phyloP scores from a whole-genome alignment of 2,329 filamentous ascomycete genomes.

The Penicillium sp. region DNA sequence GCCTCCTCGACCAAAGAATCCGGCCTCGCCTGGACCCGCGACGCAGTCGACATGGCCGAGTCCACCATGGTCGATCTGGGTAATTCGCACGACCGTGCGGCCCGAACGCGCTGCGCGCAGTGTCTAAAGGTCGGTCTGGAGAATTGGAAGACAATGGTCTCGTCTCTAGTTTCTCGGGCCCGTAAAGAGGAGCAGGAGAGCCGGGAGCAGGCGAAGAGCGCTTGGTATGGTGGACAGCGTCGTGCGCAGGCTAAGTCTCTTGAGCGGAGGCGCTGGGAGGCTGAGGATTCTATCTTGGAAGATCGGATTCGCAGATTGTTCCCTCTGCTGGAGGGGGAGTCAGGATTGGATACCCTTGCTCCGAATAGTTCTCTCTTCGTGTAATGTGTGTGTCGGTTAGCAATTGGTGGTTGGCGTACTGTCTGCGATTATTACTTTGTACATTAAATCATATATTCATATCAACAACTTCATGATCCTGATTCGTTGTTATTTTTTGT shows the following conservation, averaged over 20 bases:
- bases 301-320: conserved; percentile 35
- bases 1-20: conserved; percentile 65
- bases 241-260: conserved; percentile 29
- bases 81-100: conserved; percentile 34
- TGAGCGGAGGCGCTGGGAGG: conserved; percentile 41
- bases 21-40: conserved; percentile 85
- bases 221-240: conserved; percentile 38
- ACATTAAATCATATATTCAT: neutral
- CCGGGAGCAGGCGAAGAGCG: conserved; percentile 31
- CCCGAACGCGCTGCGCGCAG: conserved; percentile 67
- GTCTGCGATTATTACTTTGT: neutral
- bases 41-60: conserved; percentile 80
- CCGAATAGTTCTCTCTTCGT: conserved; percentile 34
- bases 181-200: conserved; percentile 38
- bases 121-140: conserved; percentile 74
- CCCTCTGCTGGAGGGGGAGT: conserved; percentile 34
- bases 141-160: conserved; percentile 84
- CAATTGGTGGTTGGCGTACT: neutral
- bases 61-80: conserved; percentile 52
- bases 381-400: neutral
- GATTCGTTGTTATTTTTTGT: no score
- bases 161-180: conserved; percentile 55
- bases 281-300: conserved; percentile 41
- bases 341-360: conserved; percentile 28
- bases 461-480: neutral